Evolutionary conservation across 306 rosid genomes (phyloP).

Genomic region (Rosa chinensis): DNA sequence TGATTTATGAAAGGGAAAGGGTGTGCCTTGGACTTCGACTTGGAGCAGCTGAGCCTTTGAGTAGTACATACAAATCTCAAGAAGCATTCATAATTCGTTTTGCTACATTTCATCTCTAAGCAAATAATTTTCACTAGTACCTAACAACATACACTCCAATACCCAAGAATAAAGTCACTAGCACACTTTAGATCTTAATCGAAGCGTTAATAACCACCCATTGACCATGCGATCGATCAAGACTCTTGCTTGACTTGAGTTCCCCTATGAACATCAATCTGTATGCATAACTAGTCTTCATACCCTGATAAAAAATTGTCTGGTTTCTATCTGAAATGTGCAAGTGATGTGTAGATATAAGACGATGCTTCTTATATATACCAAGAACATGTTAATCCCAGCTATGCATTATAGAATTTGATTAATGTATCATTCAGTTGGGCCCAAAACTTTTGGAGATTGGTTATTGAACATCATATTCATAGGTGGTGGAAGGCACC

Average conservation of each 20-base stretch:
- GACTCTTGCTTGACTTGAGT: background rate
- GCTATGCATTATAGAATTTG: background rate
- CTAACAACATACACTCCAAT: background rate
- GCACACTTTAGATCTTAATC: background rate
- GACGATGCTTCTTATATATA: background rate
- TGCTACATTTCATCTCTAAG: background rate
- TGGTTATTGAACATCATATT: slow-evolving; percentile 11
- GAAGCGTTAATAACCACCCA: background rate
- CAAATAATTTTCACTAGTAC: background rate
- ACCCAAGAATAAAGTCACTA: background rate
- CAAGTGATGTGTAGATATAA: background rate
- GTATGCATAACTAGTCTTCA: background rate
- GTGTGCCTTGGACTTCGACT: background rate
- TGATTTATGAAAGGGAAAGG: background rate
- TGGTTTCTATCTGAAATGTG: background rate
- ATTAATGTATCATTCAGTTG: background rate
- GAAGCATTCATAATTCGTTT: background rate
- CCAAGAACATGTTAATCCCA: background rate
- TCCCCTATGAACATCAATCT: background rate
- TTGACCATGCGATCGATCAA: background rate
- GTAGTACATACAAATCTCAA: background rate
- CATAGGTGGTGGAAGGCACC: slow-evolving; percentile 13
- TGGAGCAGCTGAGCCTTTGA: background rate
- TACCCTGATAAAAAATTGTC: background rate
- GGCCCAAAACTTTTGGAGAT: slow-evolving; percentile 14